A percentile compares a stretch with the other conserved stretches of the same genome.
Conservation (phyloP, 495 filamentous ascomycete species). For the Xylaria castorea region DNA sequence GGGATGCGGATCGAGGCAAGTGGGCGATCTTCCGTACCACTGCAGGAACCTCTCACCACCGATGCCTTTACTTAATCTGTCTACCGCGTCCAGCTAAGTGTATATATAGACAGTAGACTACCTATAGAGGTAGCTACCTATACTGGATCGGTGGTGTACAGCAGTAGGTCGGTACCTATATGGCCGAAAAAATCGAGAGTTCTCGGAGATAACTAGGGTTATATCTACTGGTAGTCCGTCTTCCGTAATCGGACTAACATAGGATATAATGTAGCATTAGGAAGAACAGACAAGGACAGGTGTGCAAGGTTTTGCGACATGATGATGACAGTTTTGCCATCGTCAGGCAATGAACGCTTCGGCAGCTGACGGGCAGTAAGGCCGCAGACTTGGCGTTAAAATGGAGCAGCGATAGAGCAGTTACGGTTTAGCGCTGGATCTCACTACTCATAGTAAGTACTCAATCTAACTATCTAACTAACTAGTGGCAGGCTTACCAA, state of each 20-base stretch:
- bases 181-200: not conserved
- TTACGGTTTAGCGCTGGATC: not conserved
- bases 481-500: slow-evolving; percentile 4
- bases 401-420: not conserved
- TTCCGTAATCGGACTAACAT: not conserved
- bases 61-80: not conserved
- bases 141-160: not conserved
- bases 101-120: not conserved
- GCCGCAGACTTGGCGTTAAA: slow-evolving; percentile 5
- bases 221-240: not conserved
- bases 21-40: slow-evolving; percentile 26
- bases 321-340: slow-evolving; percentile 16
- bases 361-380: not conserved
- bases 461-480: too few species aligned
- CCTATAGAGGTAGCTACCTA: not conserved
- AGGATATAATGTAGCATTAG: not conserved
- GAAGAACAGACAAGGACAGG: slow-evolving; percentile 12
- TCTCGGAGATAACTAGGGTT: not conserved
- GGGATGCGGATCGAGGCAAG: slow-evolving; percentile 25
- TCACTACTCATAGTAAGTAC: too few species aligned
- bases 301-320: slow-evolving; percentile 8
- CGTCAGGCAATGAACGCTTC: not conserved
- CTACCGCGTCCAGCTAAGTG: not conserved
- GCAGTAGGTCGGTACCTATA: not conserved
- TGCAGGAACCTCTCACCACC: slow-evolving; percentile 8